Percentiles rank a stretch among this genome's conserved stretches.
Evolutionary conservation across 306 rosid species (phyloP).

Genomic region (Prunus campanulata): DNA sequence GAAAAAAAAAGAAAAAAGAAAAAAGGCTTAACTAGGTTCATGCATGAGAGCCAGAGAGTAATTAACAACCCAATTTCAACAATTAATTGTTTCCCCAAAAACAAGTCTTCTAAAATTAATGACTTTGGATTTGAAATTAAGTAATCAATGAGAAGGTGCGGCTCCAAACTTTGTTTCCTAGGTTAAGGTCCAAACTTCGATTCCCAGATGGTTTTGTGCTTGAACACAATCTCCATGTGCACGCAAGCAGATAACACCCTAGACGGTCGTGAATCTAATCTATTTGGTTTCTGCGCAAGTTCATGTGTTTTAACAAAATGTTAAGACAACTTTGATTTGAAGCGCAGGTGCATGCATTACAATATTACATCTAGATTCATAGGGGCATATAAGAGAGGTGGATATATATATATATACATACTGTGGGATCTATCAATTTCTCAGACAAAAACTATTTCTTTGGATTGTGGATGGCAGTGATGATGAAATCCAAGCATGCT

Average conservation of each 20-base stretch:
- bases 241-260: not conserved
- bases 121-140: constrained; percentile 10
- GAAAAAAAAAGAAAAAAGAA: too few species aligned
- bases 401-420: not conserved
- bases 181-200: constrained; percentile 12
- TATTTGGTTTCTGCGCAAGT: constrained; percentile 4
- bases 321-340: not conserved
- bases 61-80: not conserved
- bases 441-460: not conserved
- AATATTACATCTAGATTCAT: constrained; percentile 1
- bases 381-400: not conserved
- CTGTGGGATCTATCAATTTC: constrained; percentile 18
- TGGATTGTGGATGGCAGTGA: constrained; percentile 6
- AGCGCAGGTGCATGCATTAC: constrained; percentile 7
- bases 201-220: constrained; percentile 9
- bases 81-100: not conserved
- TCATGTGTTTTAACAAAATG: not conserved
- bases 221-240: not conserved
- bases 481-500: constrained; percentile 17
- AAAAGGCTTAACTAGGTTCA: not conserved
- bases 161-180: constrained; percentile 12
- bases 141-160: not conserved
- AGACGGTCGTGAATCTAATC: not conserved
- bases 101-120: not conserved
- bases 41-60: not conserved